A percentile compares a stretch with the other conserved stretches of the same genome.
Evolutionary conservation across 176 grass and related monocot genomes (phyloP).

Genomic region (Microstegium vimineum): DNA sequence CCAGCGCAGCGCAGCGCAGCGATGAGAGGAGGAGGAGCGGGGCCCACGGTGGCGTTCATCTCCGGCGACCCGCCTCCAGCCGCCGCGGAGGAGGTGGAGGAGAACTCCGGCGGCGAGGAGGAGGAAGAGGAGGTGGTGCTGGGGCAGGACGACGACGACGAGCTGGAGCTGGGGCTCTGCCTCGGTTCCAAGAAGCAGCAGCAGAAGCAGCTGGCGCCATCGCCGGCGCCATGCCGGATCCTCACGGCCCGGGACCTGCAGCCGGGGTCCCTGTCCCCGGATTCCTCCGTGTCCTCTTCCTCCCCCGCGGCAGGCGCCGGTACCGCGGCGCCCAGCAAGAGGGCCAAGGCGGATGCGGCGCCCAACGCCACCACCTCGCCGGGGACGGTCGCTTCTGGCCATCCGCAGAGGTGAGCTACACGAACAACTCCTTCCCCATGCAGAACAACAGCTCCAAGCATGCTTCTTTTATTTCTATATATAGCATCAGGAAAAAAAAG

Average conservation of each 20-base stretch:
- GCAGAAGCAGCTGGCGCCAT: not conserved
- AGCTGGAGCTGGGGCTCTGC: constrained; percentile 65
- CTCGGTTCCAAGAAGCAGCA: constrained; percentile 56
- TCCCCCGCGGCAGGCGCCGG: constrained; percentile 25
- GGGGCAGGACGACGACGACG: constrained; percentile 13
- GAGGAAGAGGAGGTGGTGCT: constrained; percentile 21
- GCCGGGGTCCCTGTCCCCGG: constrained; percentile 30
- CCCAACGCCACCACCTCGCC: constrained; percentile 42
- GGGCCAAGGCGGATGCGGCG: constrained; percentile 15
- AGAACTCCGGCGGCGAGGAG: constrained; percentile 31
- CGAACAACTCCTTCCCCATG: not conserved
- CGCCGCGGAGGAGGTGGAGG: constrained; percentile 41
- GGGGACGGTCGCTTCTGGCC: constrained; percentile 34
- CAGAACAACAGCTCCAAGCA: not conserved
- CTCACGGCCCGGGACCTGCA: constrained; percentile 64
- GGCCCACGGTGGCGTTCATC: constrained; percentile 21
- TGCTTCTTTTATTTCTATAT: not conserved
- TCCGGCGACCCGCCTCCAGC: constrained; percentile 26
- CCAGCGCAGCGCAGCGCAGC: not conserved
- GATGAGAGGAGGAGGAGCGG: constrained; percentile 32
- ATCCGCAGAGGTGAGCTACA: constrained; percentile 50
- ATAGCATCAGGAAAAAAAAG: not conserved
- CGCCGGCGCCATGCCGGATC: constrained; percentile 53
- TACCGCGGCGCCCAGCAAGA: constrained; percentile 11
- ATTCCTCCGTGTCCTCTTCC: constrained; percentile 56